These are phyloP conservation scores for Penicillium antarcticum DNA, from an alignment of 495 filamentous ascomycete genomes.

Conservation along the genomic window DNA sequence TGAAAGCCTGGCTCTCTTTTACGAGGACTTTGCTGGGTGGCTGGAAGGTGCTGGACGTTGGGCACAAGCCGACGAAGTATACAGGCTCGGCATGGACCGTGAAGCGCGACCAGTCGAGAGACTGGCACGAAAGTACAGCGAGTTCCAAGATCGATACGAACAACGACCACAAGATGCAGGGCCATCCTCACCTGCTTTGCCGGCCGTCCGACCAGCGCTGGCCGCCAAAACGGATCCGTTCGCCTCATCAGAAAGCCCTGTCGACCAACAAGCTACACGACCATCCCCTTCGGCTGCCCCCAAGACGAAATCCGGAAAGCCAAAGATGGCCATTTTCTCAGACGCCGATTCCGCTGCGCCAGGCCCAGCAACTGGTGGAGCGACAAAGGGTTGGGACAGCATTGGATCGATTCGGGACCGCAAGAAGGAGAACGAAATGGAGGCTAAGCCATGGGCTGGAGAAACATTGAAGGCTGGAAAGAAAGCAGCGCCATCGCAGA, in stretches of 20 bases:
- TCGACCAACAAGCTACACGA: slow-evolving; percentile 65
- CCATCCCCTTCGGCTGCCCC: slow-evolving; percentile 42
- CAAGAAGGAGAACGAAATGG: slow-evolving; percentile 89
- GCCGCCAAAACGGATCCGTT: slow-evolving; percentile 85
- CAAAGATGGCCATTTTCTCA: slow-evolving; percentile 92
- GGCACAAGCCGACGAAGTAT: slow-evolving; percentile 92
- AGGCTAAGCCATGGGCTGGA: slow-evolving; percentile 86
- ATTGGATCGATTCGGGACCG: slow-evolving; percentile 82
- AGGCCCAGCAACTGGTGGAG: slow-evolving; percentile 41
- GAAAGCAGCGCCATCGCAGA: slow-evolving; percentile 67
- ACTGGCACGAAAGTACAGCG: slow-evolving; percentile 79
- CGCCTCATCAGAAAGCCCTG: slow-evolving; percentile 37
- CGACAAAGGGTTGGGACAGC: slow-evolving; percentile 80
- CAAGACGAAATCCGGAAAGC: slow-evolving; percentile 58
- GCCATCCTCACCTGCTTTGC: slow-evolving; percentile 82
- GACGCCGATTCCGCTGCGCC: slow-evolving; percentile 52
- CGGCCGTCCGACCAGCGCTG: slow-evolving; percentile 77
- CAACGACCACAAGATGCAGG: slow-evolving; percentile 57
- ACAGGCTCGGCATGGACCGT: slow-evolving; percentile 78
- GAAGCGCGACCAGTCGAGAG: slow-evolving; percentile 82
- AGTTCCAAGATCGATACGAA: slow-evolving; percentile 79
- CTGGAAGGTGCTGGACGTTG: slow-evolving; percentile 81
- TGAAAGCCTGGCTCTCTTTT: slow-evolving; percentile 86
- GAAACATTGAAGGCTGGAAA: slow-evolving; percentile 86
- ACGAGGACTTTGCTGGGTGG: slow-evolving; percentile 95